Evolutionary conservation across 1,139 yeast species (phyloP).

Genomic region (Protomyces gravidus): DNA sequence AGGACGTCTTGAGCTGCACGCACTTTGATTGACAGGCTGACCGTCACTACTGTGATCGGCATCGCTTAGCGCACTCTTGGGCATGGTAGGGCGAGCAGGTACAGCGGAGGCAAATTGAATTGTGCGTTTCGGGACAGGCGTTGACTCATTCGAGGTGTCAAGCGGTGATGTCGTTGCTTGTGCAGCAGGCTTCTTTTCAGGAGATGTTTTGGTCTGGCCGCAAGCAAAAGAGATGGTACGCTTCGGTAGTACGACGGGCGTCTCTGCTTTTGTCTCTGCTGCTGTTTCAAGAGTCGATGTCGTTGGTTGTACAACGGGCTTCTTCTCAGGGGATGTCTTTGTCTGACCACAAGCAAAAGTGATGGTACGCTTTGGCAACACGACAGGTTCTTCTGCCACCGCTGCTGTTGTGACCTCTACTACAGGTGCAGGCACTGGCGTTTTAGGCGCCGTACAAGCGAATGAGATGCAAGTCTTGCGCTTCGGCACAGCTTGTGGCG

Average conservation of each 20-base stretch:
- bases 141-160: not conserved
- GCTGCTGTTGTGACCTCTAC: not conserved
- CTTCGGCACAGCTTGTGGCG: not conserved
- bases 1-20: conserved; percentile 9
- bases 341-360: not conserved
- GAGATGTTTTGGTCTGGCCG: not conserved
- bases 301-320: not conserved
- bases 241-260: not conserved
- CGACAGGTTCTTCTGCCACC: not conserved
- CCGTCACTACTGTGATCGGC: conserved; percentile 1
- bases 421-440: not conserved
- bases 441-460: too few relatives aligned
- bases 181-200: not conserved
- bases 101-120: not conserved
- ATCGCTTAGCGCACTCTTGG: not conserved
- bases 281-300: too few relatives aligned
- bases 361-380: not conserved
- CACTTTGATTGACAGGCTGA: not conserved
- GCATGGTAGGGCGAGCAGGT: not conserved
- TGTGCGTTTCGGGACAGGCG: not conserved
- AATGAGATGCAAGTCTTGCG: not conserved
- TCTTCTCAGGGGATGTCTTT: not conserved
- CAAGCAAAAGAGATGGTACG: not conserved
- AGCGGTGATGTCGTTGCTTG: not conserved
- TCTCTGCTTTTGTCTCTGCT: too few relatives aligned